Evolutionary conservation across 2,329 filamentous ascomycete species (phyloP).

Genomic region (Phialophora chinensis): DNA sequence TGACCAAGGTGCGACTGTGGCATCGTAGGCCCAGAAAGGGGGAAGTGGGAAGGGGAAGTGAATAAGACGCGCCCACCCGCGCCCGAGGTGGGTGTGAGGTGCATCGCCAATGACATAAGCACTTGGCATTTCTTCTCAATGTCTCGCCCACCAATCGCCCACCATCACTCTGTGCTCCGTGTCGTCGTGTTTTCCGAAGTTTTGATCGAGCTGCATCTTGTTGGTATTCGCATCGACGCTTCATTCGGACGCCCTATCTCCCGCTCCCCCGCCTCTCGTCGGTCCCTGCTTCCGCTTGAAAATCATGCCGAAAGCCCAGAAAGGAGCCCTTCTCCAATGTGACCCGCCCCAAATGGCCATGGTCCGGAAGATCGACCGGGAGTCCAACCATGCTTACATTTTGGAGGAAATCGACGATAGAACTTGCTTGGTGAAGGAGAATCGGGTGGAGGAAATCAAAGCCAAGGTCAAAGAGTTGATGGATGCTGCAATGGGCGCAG

Average conservation of each 20-base stretch:
- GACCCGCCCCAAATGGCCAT: constrained; percentile 42
- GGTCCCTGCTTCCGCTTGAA: background rate
- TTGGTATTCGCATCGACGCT: too few relatives aligned
- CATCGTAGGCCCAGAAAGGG: background rate
- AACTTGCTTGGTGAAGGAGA: constrained; percentile 41
- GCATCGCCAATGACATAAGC: background rate
- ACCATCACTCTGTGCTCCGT: too few relatives aligned
- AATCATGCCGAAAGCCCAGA: constrained; percentile 39
- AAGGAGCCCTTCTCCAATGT: constrained; percentile 41
- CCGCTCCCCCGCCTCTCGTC: background rate
- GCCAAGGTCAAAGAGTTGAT: constrained; percentile 39
- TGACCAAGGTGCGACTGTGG: constrained; percentile 1
- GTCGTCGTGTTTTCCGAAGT: background rate
- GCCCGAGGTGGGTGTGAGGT: too few relatives aligned
- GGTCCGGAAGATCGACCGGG: constrained; percentile 40
- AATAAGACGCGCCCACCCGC: background rate
- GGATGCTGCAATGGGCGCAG: constrained; percentile 40
- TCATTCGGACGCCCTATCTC: background rate
- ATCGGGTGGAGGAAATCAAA: constrained; percentile 42
- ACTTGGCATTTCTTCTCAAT: background rate
- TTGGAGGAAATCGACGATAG: constrained; percentile 41
- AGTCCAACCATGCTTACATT: constrained; percentile 39
- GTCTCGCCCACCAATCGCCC: too few relatives aligned
- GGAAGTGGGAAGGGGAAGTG: background rate
- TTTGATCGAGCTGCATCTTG: background rate